Evolutionary conservation across 2,329 filamentous ascomycete genomes (phyloP).

Genomic region (Aureobasidium sp.): DNA sequence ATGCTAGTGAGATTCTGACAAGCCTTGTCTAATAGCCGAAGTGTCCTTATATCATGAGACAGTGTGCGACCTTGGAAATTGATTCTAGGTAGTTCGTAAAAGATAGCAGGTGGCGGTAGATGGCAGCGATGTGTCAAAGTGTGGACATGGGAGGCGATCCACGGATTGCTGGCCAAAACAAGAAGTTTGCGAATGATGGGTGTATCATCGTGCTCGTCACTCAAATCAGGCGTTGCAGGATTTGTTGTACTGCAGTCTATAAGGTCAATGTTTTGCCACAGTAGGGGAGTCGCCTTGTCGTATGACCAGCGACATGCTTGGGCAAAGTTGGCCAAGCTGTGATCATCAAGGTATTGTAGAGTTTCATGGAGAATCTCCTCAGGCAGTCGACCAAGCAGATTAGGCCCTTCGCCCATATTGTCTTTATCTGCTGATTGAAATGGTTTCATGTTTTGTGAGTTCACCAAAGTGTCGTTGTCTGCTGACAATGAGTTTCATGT

Average conservation of each 20-base stretch:
- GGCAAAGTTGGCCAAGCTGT: slow-evolving; percentile 28
- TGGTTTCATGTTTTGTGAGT: neutral
- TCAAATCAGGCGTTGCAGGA: slow-evolving; percentile 19
- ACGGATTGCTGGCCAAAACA: slow-evolving; percentile 36
- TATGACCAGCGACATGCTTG: slow-evolving; percentile 32
- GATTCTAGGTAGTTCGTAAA: slow-evolving; percentile 35
- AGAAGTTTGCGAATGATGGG: slow-evolving; percentile 38
- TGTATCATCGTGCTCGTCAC: slow-evolving; percentile 35
- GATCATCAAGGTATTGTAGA: slow-evolving; percentile 28
- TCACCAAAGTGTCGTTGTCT: neutral
- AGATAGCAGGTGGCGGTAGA: slow-evolving; percentile 39
- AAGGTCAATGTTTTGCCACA: slow-evolving; percentile 38
- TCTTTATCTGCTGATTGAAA: neutral
- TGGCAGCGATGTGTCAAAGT: slow-evolving; percentile 41
- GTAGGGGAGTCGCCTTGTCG: slow-evolving; percentile 29
- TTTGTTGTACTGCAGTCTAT: slow-evolving; percentile 31
- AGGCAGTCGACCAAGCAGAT: slow-evolving; percentile 26
- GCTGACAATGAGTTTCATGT: neutral
- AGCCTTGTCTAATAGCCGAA: slow-evolving; percentile 33
- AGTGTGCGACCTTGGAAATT: slow-evolving; percentile 35
- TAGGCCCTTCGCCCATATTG: neutral
- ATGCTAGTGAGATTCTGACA: slow-evolving; percentile 37
- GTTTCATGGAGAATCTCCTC: slow-evolving; percentile 37
- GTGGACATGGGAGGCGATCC: slow-evolving; percentile 37
- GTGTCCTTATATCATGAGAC: slow-evolving; percentile 35